Percentiles rank a stretch among this genome's conserved stretches.
Conservation (phyloP, 2,329 filamentous ascomycete species). For the Fusarium multiceps region DNA sequence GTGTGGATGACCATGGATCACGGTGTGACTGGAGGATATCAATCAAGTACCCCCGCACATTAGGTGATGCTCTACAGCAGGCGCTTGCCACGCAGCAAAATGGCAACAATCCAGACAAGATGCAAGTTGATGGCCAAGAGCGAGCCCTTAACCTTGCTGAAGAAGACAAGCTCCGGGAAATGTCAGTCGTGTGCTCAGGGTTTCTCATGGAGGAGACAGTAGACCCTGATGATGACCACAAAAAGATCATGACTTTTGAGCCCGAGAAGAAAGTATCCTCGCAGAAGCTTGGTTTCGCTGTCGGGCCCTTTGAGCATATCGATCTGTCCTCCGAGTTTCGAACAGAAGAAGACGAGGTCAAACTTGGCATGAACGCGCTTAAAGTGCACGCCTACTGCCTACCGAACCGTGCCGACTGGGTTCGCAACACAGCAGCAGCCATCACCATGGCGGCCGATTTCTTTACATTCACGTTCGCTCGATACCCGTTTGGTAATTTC, state of each 20-base stretch:
- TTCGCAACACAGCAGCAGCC: slow-evolving; percentile 87
- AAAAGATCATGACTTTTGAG: slow-evolving; percentile 89
- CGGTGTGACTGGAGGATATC: slow-evolving; percentile 89
- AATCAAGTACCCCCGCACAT: slow-evolving; percentile 84
- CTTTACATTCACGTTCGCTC: slow-evolving; percentile 87
- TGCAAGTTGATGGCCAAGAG: slow-evolving; percentile 57
- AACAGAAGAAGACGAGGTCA: slow-evolving; percentile 90
- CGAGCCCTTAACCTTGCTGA: slow-evolving; percentile 64
- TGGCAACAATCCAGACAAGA: slow-evolving; percentile 51
- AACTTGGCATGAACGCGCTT: slow-evolving; percentile 86
- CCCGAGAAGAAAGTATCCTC: slow-evolving; percentile 80
- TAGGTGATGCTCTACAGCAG: slow-evolving; percentile 78
- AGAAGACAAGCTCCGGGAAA: slow-evolving; percentile 88
- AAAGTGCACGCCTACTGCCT: slow-evolving; percentile 93
- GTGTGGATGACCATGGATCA: slow-evolving; percentile 85
- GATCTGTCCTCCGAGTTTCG: slow-evolving; percentile 87
- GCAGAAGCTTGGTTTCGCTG: slow-evolving; percentile 90
- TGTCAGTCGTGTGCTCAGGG: slow-evolving; percentile 91
- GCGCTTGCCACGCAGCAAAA: slow-evolving; percentile 57
- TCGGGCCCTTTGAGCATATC: slow-evolving; percentile 94
- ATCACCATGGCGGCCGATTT: slow-evolving; percentile 90
- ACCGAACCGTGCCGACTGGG: slow-evolving; percentile 82
- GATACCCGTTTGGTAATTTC: slow-evolving; percentile 92
- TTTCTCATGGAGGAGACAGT: slow-evolving; percentile 85
- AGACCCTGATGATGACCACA: slow-evolving; percentile 79